These are phyloP conservation scores for Exophiala calicioides DNA, from an alignment of 2,329 filamentous ascomycete genomes.

Conservation along the genomic window DNA sequence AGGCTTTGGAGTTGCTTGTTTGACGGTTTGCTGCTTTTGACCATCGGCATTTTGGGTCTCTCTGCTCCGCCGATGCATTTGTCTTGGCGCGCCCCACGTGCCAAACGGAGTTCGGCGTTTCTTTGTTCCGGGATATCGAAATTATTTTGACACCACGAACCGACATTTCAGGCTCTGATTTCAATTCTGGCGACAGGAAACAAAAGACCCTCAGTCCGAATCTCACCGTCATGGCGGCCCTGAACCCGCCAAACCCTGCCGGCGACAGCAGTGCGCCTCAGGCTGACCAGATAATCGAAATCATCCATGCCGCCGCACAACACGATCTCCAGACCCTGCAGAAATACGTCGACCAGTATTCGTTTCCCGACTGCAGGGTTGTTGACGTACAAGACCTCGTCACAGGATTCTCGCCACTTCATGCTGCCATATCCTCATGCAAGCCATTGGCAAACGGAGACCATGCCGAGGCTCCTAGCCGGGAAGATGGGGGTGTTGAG, in stretches of 20 bases:
- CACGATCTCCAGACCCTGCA: slow-evolving; percentile 66
- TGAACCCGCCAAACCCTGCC: too few relatives aligned
- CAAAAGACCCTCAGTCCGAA: too few relatives aligned
- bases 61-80: too few relatives aligned
- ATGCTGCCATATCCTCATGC: slow-evolving; percentile 83
- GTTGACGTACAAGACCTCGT: slow-evolving; percentile 78
- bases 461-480: slow-evolving; percentile 38
- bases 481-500: slow-evolving; percentile 41
- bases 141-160: too few relatives aligned
- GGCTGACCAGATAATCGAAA: slow-evolving; percentile 40
- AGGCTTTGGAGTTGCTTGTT: background rate
- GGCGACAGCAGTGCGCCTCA: too few relatives aligned
- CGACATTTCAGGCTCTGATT: too few relatives aligned
- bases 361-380: slow-evolving; percentile 49
- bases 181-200: too few relatives aligned
- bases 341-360: slow-evolving; percentile 27
- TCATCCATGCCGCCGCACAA: slow-evolving; percentile 66
- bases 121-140: background rate
- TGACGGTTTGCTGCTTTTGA: background rate
- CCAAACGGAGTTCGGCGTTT: background rate
- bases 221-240: too few relatives aligned
- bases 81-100: background rate
- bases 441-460: slow-evolving; percentile 36
- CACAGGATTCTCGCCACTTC: slow-evolving; percentile 83
- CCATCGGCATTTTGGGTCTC: slow-evolving; percentile 1